Evolutionary conservation across 768 basidiomycete species (phyloP).

Genomic region (Brasilioporus rufonigricans): DNA sequence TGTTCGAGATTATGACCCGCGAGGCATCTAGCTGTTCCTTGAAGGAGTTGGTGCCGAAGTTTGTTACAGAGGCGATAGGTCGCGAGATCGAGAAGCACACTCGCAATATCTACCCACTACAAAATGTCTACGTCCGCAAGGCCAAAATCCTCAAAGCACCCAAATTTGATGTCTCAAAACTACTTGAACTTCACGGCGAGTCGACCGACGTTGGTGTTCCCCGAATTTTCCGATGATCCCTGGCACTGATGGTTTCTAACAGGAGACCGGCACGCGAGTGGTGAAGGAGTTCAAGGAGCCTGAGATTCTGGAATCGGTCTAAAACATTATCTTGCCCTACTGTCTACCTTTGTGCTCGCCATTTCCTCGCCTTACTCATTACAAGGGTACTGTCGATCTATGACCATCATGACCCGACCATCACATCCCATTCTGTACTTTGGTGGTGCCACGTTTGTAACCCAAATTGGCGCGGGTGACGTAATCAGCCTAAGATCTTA

Average conservation of each 20-base stretch:
- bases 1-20: conserved; percentile 98
- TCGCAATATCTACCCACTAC: conserved; percentile 95
- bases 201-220: conserved; percentile 73
- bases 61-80: conserved; percentile 97
- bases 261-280: conserved; percentile 95
- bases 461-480: too few species aligned
- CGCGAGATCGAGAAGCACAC: conserved; percentile 99
- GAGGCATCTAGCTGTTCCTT: conserved; percentile 94
- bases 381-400: conserved; percentile 39
- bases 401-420: conserved; percentile 25
- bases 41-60: conserved; percentile 98
- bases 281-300: conserved; percentile 98
- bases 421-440: background rate
- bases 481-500: too few species aligned
- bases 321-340: conserved; percentile 39
- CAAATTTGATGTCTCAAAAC: conserved; percentile 93
- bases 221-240: background rate
- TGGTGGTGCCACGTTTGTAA: too few species aligned
- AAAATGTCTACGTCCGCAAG: conserved; percentile 99
- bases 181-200: conserved; percentile 96
- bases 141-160: conserved; percentile 99
- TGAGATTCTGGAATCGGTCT: conserved; percentile 89
- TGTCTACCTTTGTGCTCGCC: conserved; percentile 38
- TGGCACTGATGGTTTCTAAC: conserved; percentile 12
- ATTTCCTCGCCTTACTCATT: conserved; percentile 34